Conservation (phyloP, 257 asterid species). For the Knoxia roxburghii region DNA sequence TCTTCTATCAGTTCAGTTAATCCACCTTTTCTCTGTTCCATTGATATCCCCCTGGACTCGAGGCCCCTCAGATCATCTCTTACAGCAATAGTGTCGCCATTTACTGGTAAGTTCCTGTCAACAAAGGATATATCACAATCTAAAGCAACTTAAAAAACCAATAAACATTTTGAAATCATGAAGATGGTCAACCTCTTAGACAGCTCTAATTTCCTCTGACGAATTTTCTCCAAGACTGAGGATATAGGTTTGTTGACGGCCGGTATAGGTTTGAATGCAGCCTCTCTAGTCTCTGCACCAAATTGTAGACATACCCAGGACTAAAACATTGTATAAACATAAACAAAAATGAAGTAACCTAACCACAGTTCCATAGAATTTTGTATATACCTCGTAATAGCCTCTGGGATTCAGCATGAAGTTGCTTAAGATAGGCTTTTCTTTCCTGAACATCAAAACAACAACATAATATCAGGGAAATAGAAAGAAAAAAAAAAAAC, state of each 20-base stretch:
- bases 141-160: background rate
- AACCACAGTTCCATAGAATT: background rate
- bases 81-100: slow-evolving; percentile 17
- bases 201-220: slow-evolving; percentile 81
- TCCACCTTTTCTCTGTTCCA: slow-evolving; percentile 25
- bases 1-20: slow-evolving; percentile 22
- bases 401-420: slow-evolving; percentile 90
- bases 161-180: background rate
- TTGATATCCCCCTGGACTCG: slow-evolving; percentile 19
- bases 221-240: slow-evolving; percentile 74
- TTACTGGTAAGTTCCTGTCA: slow-evolving; percentile 32
- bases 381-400: slow-evolving; percentile 56
- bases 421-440: slow-evolving; percentile 50
- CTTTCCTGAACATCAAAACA: slow-evolving; percentile 50
- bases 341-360: background rate
- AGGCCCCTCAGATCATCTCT: slow-evolving; percentile 30
- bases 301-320: slow-evolving; percentile 6
- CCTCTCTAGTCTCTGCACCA: slow-evolving; percentile 61
- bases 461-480: slow-evolving; percentile 4
- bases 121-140: slow-evolving; percentile 14
- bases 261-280: slow-evolving; percentile 62
- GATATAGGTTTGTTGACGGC: slow-evolving; percentile 78
- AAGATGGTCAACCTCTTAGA: slow-evolving; percentile 46
- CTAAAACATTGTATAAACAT: background rate
- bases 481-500: background rate